phyloP scores from a whole-genome alignment of 2,329 filamentous ascomycete species.

The Raffaelea arxii region DNA sequence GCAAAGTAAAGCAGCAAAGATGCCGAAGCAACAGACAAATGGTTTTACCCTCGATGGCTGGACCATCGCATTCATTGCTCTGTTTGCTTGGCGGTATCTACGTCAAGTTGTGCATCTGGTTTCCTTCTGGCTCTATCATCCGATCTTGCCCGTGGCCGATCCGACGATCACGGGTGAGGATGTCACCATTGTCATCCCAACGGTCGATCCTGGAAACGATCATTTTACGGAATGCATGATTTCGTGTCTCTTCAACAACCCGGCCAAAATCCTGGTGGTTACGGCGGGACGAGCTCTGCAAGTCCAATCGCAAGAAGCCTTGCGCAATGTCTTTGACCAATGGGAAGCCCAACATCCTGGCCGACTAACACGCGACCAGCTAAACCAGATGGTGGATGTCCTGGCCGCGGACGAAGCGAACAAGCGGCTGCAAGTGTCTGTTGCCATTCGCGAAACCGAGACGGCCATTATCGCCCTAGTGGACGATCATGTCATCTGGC shows the following conservation, averaged over 20 bases:
- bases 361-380: too few species aligned
- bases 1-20: too few species aligned
- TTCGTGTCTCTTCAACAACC: conserved; percentile 28
- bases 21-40: too few species aligned
- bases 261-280: conserved; percentile 31
- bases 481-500: conserved; percentile 47
- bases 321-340: too few species aligned
- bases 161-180: conserved; percentile 26
- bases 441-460: conserved; percentile 24
- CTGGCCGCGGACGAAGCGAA: conserved; percentile 24
- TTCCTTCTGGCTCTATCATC: conserved; percentile 29
- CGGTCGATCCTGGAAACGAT: conserved; percentile 30
- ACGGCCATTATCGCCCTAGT: conserved; percentile 34
- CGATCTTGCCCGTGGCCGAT: conserved; percentile 17
- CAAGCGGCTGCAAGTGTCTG: conserved; percentile 38
- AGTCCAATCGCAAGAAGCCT: too few species aligned
- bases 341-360: too few species aligned
- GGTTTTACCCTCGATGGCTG: neutral
- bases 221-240: conserved; percentile 32
- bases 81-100: conserved; percentile 35
- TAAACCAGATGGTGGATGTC: conserved; percentile 25
- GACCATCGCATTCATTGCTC: conserved; percentile 19
- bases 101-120: conserved; percentile 33
- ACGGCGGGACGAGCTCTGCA: conserved; percentile 27
- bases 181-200: conserved; percentile 42